Evolutionary conservation across 148 eudicot genomes (phyloP), one percentile per base, ranked within the genome.

Genomic region (Rhododendron kiyosumense): DNA sequence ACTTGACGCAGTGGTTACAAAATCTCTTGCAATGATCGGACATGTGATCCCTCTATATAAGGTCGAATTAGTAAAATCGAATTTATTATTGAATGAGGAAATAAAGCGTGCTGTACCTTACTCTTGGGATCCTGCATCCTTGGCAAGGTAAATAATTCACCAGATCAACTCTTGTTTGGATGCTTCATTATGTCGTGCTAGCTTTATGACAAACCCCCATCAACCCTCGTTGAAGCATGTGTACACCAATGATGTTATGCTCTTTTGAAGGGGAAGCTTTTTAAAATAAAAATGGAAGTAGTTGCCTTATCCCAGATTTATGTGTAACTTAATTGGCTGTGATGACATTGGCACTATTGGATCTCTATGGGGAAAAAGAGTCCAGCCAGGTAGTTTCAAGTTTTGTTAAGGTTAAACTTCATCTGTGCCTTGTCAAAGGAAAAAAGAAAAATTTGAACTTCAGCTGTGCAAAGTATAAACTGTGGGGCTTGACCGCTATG

Each of bases 51-150:
- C 98, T 52, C 86, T 95, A 83, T 93, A 87, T 85, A 90, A 28
- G 81, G 93, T 96, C 77, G 79, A 89, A 79, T 88, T 96, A 51
- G 87, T 92, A 74, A 92, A 88, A 52, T n/a, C 90, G 22, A 84
- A 95, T 85, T 86, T 97, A 87, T 85, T 86, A 88, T 87, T 97
- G 90, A 87, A 83, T n/a, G 94, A 95, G 79, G 99, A 91, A 86
- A 85, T 97, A 82, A 97, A 93, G 89, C 94, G 91, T 81, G 96
- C 92, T 83, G 95, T 96, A 89, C 98, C 99, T 22, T 90, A 93
- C 84, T 92, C 98, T 85, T 97, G 98, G 99, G 97, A 97, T 89
- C 99, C 98, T 73, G 94, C 99, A 61, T 92, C 99, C 85, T 90
- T 97, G 89, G 98, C 99, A 86, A 97, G 99, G 99, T 92, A 92